These are phyloP conservation scores for Paraphoma chrysanthemicola DNA, from an alignment of 2,329 filamentous ascomycete genomes.

Conservation along the genomic window DNA sequence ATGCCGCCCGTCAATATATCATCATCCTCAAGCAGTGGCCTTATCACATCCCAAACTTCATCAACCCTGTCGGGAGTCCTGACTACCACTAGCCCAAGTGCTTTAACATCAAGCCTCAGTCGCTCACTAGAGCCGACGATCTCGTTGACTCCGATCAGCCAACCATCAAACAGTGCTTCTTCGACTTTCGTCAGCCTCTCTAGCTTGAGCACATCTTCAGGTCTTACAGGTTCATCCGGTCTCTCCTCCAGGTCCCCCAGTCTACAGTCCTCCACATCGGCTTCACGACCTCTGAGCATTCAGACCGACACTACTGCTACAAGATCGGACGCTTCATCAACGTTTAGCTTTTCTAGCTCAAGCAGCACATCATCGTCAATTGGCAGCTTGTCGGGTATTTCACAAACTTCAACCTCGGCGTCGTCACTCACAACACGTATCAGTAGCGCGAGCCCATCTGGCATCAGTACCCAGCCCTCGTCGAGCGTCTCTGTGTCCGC, in stretches of 20 bases:
- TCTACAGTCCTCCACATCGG: neutral
- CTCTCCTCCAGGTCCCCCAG: neutral
- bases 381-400: neutral
- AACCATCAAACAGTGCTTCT: too few relatives aligned
- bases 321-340: neutral
- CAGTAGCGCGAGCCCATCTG: neutral
- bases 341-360: neutral
- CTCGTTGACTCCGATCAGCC: too few relatives aligned
- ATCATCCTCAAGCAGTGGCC: too few relatives aligned
- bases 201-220: too few relatives aligned
- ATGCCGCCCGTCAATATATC: too few relatives aligned
- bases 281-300: conserved; percentile 6
- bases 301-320: conserved; percentile 5
- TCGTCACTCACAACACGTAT: neutral
- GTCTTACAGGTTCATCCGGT: neutral
- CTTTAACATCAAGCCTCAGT: too few relatives aligned
- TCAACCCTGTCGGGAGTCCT: too few relatives aligned
- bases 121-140: too few relatives aligned
- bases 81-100: too few relatives aligned
- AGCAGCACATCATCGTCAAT: neutral
- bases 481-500: neutral
- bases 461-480: neutral
- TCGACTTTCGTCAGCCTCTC: too few relatives aligned
- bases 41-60: too few relatives aligned
- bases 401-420: neutral